These are phyloP conservation scores for Pleurotus cornucopiae DNA, from an alignment of 768 basidiomycete species.

Conservation along the genomic window DNA sequence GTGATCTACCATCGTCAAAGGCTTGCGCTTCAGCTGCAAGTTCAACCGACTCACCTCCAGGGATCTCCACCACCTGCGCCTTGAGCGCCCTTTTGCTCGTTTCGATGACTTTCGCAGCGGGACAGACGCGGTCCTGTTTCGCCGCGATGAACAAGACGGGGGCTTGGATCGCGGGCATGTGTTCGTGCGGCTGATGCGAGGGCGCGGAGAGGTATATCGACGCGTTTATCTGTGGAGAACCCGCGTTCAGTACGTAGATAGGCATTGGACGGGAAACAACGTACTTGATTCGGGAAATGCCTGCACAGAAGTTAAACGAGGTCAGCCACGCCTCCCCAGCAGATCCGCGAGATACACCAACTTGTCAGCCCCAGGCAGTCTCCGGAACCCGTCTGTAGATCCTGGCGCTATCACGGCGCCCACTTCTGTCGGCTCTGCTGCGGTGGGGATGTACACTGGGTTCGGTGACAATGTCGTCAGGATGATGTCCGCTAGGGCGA, in stretches of 20 bases:
- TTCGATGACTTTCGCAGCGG: neutral
- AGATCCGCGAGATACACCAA: neutral
- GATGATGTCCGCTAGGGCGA: constrained; percentile 19
- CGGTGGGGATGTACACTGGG: constrained; percentile 24
- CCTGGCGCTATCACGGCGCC: constrained; percentile 21
- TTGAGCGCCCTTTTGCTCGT: constrained; percentile 12
- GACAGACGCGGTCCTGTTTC: neutral
- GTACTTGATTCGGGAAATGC: constrained; percentile 9
- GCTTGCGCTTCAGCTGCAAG: neutral
- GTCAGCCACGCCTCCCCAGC: neutral
- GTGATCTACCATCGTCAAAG: constrained; percentile 13
- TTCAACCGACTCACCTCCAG: constrained; percentile 11
- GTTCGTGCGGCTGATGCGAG: constrained; percentile 2
- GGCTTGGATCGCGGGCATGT: neutral
- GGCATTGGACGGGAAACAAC: neutral
- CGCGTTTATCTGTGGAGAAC: neutral
- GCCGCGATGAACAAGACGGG: constrained; percentile 7
- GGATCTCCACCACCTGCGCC: constrained; percentile 16
- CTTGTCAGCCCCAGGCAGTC: neutral
- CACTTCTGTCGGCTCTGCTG: constrained; percentile 22
- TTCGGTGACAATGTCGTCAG: constrained; percentile 20
- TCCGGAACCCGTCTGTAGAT: constrained; percentile 15
- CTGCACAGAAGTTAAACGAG: neutral
- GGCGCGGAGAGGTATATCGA: constrained; percentile 2
- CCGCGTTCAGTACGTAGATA: neutral